Conservation (phyloP, 2,329 filamentous ascomycete species). For the Alternaria sp. region DNA sequence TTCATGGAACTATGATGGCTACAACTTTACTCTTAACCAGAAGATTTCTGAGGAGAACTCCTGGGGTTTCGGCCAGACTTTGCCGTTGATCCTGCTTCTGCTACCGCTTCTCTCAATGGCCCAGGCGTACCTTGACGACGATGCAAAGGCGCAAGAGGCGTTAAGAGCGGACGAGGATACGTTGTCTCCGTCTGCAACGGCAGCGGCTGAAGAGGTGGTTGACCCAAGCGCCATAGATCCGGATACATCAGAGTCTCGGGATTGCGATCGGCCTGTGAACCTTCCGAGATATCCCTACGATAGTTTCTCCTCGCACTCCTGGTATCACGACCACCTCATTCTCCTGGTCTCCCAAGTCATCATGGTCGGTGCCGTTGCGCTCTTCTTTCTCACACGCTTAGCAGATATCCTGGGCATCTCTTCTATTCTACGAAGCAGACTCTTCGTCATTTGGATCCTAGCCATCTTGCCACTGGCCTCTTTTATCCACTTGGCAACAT, state of each 20-base stretch:
- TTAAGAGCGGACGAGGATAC: background rate
- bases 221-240: background rate
- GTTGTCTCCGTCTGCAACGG: background rate
- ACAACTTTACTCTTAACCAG: conserved; percentile 12
- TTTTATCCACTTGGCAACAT: conserved; percentile 22
- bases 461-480: conserved; percentile 22
- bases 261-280: background rate
- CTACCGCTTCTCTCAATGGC: conserved; percentile 30
- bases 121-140: conserved; percentile 33
- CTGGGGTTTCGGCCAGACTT: conserved; percentile 36
- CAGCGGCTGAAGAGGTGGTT: background rate
- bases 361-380: conserved; percentile 17
- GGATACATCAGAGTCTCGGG: accelerated
- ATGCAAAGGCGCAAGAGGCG: conserved; percentile 15
- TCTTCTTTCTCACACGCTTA: conserved; percentile 20
- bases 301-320: conserved; percentile 14
- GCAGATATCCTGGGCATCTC: conserved; percentile 26
- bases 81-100: conserved; percentile 32
- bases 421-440: conserved; percentile 19
- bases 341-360: conserved; percentile 25
- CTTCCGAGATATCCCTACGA: conserved; percentile 15
- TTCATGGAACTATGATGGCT: conserved; percentile 12
- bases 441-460: conserved; percentile 30
- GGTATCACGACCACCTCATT: conserved; percentile 26
- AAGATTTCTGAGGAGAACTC: conserved; percentile 21